These are phyloP conservation scores for Xylariaceae sp. DNA, from an alignment of 2,329 filamentous ascomycete genomes.

Conservation along the genomic window DNA sequence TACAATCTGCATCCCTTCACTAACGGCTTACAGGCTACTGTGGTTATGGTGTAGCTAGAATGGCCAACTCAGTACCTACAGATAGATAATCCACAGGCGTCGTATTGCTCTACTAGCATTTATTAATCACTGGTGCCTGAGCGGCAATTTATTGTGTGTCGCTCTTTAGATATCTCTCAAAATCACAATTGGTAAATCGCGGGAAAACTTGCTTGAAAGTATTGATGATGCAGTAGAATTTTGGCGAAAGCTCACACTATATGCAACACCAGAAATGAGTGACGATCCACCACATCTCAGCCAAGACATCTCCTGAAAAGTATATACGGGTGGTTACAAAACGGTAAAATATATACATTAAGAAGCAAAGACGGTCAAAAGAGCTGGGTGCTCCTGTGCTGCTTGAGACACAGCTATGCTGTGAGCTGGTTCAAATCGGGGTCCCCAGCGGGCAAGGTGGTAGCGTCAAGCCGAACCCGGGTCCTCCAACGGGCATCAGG, in stretches of 20 bases:
- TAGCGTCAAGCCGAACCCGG: constrained; percentile 23
- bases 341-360: constrained; percentile 19
- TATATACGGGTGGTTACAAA: constrained; percentile 8
- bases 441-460: constrained; percentile 24
- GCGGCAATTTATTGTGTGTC: too few species aligned
- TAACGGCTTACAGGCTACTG: too few species aligned
- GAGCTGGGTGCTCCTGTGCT: neutral
- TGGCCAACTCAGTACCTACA: too few species aligned
- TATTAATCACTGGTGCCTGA: too few species aligned
- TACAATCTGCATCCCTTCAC: too few species aligned
- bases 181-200: too few species aligned
- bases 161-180: too few species aligned
- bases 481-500: constrained; percentile 24
- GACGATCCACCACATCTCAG: neutral
- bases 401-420: constrained; percentile 1
- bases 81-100: neutral
- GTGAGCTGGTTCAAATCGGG: constrained; percentile 20
- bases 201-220: too few species aligned
- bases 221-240: neutral
- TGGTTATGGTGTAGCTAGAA: too few species aligned
- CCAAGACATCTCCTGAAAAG: constrained; percentile 2
- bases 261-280: constrained; percentile 12
- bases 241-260: constrained; percentile 5
- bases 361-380: constrained; percentile 4
- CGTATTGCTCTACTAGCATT: neutral